Base-by-base conservation (phyloP, 176 grass and related monocot genomes). In the Calamus simplicifolius region DNA sequence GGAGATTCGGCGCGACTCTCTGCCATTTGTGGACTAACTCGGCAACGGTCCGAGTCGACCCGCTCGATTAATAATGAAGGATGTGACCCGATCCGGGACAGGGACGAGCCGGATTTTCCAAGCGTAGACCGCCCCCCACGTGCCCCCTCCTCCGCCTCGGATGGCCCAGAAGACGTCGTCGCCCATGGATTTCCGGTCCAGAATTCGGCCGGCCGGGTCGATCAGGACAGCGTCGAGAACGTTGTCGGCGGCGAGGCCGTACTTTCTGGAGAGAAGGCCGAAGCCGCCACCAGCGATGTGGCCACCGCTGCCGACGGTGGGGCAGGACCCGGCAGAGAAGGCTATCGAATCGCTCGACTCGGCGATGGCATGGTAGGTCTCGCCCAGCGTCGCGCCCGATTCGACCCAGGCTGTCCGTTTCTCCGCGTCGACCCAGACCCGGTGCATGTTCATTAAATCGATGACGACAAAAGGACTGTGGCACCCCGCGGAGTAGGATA, bases 161-260 rank as follows among this genome's bases (percentile, higher is more conserved):
- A 95, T 77, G 16, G 85, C 90, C 90, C 85, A 95, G 79, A 95
- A 90, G 25, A 82, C 76, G 66, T 95, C 86, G 63, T 81, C 77
- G 1, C 74, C 78, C 86, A 95, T 90, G 15, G 6, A 8, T 0
- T 25, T 59, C 4, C 83, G 74, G 74, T 81, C 63, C 17, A 90
- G 65, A 0, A 85, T 64, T 29, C 74, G 56, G 1, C 80, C 80
- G 1, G 14, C 62, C 0, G 82, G 58, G 61, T 67, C 68, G 5
- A 95, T 55, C 26, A 95, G 69, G 10, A 95, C 56, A 0, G 86
- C 80, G 76, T 87, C 83, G 6, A 96, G 0, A 3, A 85, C 86
- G 51, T 84, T 87, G 70, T 96, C 91, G 3, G 25, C 82, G 0
- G 86, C 91, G 18, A 96, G 81, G 0, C 80, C 91, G 29, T 77